Evolutionary conservation across 495 filamentous ascomycete genomes (phyloP).

Genomic region (Daldinia grandis): DNA sequence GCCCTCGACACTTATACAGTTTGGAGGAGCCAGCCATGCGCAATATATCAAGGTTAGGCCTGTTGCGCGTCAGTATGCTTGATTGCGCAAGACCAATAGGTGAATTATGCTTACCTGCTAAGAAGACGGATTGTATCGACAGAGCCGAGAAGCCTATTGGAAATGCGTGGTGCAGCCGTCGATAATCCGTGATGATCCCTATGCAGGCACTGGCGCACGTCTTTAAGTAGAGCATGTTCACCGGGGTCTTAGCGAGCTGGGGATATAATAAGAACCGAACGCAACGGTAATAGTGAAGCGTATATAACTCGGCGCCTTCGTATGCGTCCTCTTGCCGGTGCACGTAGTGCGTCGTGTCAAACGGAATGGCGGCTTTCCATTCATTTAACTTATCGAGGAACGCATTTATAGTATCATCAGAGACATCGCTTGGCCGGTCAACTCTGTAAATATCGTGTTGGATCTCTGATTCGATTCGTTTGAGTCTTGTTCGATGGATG

Average conservation of each 20-base stretch:
- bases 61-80: slow-evolving; percentile 10
- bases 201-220: slow-evolving; percentile 61
- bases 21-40: slow-evolving; percentile 44
- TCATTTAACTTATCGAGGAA: slow-evolving; percentile 43
- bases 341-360: slow-evolving; percentile 44
- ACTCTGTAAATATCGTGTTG: slow-evolving; percentile 65
- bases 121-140: slow-evolving; percentile 64
- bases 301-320: slow-evolving; percentile 60
- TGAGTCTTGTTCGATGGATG: slow-evolving; percentile 60
- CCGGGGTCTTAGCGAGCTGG: slow-evolving; percentile 57
- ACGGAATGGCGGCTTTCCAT: slow-evolving; percentile 48
- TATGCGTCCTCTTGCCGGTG: slow-evolving; percentile 59
- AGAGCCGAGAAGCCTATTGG: slow-evolving; percentile 64
- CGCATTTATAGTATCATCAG: slow-evolving; percentile 36
- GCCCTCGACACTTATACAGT: slow-evolving; percentile 39
- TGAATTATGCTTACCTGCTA: slow-evolving; percentile 52
- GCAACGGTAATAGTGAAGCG: slow-evolving; percentile 61
- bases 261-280: slow-evolving; percentile 63
- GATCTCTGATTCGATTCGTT: slow-evolving; percentile 64
- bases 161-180: slow-evolving; percentile 59
- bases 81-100: neutral
- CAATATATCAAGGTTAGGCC: slow-evolving; percentile 48
- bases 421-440: slow-evolving; percentile 50
- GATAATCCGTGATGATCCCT: slow-evolving; percentile 62
- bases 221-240: slow-evolving; percentile 61